phyloP scores from a whole-genome alignment of 2,329 filamentous ascomycete species.

The Periglandula ipomoeae region DNA sequence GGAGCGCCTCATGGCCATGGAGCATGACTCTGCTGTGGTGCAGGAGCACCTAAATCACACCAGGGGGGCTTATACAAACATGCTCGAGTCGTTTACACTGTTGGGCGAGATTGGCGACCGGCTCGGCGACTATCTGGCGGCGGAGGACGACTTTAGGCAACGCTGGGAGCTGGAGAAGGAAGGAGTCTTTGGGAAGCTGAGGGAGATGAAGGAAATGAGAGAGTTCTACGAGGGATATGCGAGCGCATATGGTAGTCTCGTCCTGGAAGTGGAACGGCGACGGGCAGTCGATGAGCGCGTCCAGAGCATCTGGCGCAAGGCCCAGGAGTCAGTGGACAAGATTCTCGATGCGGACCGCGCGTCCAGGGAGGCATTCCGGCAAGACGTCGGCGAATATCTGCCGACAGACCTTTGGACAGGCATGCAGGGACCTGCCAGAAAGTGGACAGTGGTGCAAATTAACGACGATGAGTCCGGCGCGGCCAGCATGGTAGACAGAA shows the following conservation, averaged over 20 bases:
- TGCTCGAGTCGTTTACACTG: slow-evolving; percentile 53
- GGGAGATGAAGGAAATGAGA: slow-evolving; percentile 67
- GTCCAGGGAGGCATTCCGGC: slow-evolving; percentile 68
- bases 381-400: slow-evolving; percentile 76
- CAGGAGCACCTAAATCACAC: slow-evolving; percentile 49
- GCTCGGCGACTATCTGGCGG: slow-evolving; percentile 55
- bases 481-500: slow-evolving; percentile 6
- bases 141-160: slow-evolving; percentile 52
- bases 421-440: slow-evolving; percentile 50
- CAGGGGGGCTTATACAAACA: slow-evolving; percentile 42
- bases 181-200: slow-evolving; percentile 57
- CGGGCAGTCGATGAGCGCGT: slow-evolving; percentile 65
- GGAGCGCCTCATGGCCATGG: slow-evolving; percentile 69
- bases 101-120: slow-evolving; percentile 60
- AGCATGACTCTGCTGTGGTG: slow-evolving; percentile 56
- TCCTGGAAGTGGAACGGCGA: slow-evolving; percentile 75
- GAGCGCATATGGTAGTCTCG: slow-evolving; percentile 71
- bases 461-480: slow-evolving; percentile 17
- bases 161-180: slow-evolving; percentile 69
- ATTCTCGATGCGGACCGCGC: slow-evolving; percentile 64
- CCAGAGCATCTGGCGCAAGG: slow-evolving; percentile 64
- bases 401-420: slow-evolving; percentile 84
- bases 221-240: slow-evolving; percentile 85
- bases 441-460: slow-evolving; percentile 38
- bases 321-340: slow-evolving; percentile 65